These are phyloP conservation scores for Xerocomus tenax DNA, from an alignment of 1,284 basidiomycete genomes.

Conservation along the genomic window DNA sequence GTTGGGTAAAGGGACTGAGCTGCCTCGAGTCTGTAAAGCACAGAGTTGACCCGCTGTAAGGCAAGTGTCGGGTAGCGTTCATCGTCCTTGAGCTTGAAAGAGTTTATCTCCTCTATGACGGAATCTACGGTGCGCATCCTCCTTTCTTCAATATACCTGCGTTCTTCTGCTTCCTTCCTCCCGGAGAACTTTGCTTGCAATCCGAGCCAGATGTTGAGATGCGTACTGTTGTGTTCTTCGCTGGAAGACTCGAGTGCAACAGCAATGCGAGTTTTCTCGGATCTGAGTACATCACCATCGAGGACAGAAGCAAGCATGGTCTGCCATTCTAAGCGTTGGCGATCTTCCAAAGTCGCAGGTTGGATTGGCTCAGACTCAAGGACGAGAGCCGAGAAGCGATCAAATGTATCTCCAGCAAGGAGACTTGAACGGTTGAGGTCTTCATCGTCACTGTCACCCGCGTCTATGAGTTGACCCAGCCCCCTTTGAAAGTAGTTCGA, in stretches of 20 bases:
- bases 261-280: conserved; percentile 85
- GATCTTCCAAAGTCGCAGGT: conserved; percentile 60
- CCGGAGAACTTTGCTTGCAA: conserved; percentile 82
- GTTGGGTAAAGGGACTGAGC: conserved; percentile 84
- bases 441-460: conserved; percentile 71
- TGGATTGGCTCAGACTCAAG: conserved; percentile 54
- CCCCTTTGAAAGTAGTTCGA: conserved; percentile 67
- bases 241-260: conserved; percentile 59
- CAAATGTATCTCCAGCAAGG: conserved; percentile 40
- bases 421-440: conserved; percentile 40
- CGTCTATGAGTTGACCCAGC: conserved; percentile 60
- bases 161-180: conserved; percentile 76
- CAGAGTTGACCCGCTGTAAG: conserved; percentile 61
- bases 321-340: conserved; percentile 88
- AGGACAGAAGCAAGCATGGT: conserved; percentile 89
- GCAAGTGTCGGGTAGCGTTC: conserved; percentile 44
- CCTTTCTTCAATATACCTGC: conserved; percentile 72
- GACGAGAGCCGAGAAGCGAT: conserved; percentile 45
- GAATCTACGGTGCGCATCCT: conserved; percentile 73
- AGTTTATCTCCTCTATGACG: conserved; percentile 75
- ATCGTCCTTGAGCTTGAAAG: conserved; percentile 52
- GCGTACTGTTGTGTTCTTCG: conserved; percentile 60
- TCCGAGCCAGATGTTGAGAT: conserved; percentile 79
- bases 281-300: conserved; percentile 84
- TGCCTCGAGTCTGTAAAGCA: conserved; percentile 75